Conservation (phyloP, 208 protist genomes). For the Trypanosoma platydactyli region DNA sequence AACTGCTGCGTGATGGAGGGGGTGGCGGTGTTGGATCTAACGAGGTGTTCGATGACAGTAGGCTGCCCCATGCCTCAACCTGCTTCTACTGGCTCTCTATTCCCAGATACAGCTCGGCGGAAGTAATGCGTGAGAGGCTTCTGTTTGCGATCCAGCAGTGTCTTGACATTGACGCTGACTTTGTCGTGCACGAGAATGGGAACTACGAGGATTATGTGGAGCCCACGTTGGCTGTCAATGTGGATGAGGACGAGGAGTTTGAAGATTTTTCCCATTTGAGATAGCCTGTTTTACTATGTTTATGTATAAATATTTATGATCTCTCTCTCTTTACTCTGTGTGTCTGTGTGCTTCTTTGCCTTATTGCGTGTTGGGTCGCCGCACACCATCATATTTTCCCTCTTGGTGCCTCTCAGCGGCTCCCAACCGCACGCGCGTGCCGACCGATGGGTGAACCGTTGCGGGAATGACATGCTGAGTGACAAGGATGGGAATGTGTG, state of each 20-base stretch:
- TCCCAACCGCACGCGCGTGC: too few species aligned
- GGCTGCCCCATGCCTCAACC: slow-evolving; percentile 93
- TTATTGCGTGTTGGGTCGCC: too few species aligned
- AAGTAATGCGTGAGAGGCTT: slow-evolving; percentile 91
- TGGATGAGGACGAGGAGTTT: slow-evolving; percentile 73
- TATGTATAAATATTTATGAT: slow-evolving; percentile 12
- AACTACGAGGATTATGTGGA: slow-evolving; percentile 43
- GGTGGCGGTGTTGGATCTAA: not conserved
- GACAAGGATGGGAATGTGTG: too few species aligned
- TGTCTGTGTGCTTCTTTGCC: too few species aligned
- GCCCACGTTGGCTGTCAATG: slow-evolving; percentile 56
- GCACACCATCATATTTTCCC: too few species aligned
- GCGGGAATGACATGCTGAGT: too few species aligned
- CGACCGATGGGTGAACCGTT: too few species aligned
- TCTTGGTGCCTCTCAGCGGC: too few species aligned
- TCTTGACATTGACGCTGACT: slow-evolving; percentile 95
- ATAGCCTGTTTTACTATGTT: slow-evolving; percentile 23
- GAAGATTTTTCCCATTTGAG: slow-evolving; percentile 90
- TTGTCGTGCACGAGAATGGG: slow-evolving; percentile 75
- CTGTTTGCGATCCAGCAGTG: slow-evolving; percentile 95
- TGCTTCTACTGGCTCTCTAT: slow-evolving; percentile 96
- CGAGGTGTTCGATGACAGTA: slow-evolving; percentile 56
- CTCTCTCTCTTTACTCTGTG: too few species aligned
- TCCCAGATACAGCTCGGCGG: slow-evolving; percentile 86
- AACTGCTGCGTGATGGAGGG: not conserved